A percentile compares a stretch with the other conserved stretches of the same genome.
Evolutionary conservation across 495 filamentous ascomycete genomes (phyloP).

Genomic region (Talaromyces adpressus): DNA sequence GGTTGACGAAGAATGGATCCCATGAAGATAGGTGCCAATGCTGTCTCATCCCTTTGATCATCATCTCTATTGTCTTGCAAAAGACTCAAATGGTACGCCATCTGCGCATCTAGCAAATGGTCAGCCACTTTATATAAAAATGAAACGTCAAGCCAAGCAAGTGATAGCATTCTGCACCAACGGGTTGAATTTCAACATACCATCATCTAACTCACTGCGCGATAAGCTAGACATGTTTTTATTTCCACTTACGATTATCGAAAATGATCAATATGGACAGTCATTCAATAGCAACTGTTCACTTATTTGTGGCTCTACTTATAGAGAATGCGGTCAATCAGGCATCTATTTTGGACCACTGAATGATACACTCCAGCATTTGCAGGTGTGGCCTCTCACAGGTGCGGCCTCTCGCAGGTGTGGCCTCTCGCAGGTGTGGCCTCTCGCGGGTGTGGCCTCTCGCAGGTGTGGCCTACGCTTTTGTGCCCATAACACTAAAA

Average conservation of each 20-base stretch:
- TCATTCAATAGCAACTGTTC: not conserved
- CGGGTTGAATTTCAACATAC: not conserved
- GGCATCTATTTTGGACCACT: not conserved
- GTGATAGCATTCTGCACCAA: not conserved
- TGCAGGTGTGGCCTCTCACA: too few species aligned
- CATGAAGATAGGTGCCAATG: not conserved
- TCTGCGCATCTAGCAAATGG: not conserved
- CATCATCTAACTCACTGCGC: not conserved
- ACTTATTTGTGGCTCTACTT: not conserved
- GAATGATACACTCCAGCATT: not conserved
- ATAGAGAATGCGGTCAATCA: not conserved
- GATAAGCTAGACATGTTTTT: not conserved
- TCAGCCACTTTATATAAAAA: not conserved
- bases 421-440: too few species aligned
- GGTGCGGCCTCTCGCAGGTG: too few species aligned
- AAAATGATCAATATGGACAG: not conserved
- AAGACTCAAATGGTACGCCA: not conserved
- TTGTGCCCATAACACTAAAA: too few species aligned
- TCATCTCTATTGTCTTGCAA: not conserved
- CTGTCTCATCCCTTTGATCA: not conserved
- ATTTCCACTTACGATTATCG: not conserved
- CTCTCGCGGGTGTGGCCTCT: too few species aligned
- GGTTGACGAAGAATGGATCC: not conserved
- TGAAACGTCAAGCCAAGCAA: not conserved
- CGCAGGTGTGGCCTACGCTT: not conserved